Evolutionary conservation across 2,329 filamentous ascomycete species (phyloP), one percentile per base, ranked within the genome.

Genomic region (Alternaria infectoria): DNA sequence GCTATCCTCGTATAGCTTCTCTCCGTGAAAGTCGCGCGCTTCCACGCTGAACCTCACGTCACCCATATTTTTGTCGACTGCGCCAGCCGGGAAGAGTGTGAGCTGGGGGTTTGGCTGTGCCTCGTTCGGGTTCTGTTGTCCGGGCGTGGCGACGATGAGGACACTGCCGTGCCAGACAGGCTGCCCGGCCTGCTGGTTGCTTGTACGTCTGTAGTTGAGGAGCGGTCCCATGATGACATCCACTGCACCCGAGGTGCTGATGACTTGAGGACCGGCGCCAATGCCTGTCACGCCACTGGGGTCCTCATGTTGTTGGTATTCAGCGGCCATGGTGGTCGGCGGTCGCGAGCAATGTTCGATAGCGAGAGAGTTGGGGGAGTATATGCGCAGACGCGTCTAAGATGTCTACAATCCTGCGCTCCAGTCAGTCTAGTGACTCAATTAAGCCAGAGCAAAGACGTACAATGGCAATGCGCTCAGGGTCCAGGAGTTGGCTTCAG

Each of bases 121-220:
- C 6, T 25, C 59, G 19, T 40, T 62, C 43, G 55, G 40, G 19
- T 59, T 57, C 43, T 83, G 82, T 73, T 87, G 89, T 23, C 91
- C 91, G 5, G 93, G 91, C 55, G 86, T 89, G 15, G 90, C 91
- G 56, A 97, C 93, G 54, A 97, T 83, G 71, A 97, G 83, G 8
- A 97, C 91, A 77, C 93, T 97, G 61, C 95, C 94, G 72, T 92
- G 85, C 94, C 95, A 98, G 44, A 81, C 82, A 43, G 83, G 82
- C 52, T 72, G 75, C 26, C 80, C 78, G 3, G 79, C 75, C 57
- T 78, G 68, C 64, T 79, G 83, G 26, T 85, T 86, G 71, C 90
- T 87, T 88, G 91, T 93, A 73, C 88, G 87, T 67, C 90, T 86
- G 79, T 93, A 95, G 81, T 95, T 95, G 66, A 95, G 81, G 68